Percentiles rank a stretch among this genome's conserved stretches.
Evolutionary conservation across 306 rosid species (phyloP).

Genomic region (Sphenostylis stenocarpa): DNA sequence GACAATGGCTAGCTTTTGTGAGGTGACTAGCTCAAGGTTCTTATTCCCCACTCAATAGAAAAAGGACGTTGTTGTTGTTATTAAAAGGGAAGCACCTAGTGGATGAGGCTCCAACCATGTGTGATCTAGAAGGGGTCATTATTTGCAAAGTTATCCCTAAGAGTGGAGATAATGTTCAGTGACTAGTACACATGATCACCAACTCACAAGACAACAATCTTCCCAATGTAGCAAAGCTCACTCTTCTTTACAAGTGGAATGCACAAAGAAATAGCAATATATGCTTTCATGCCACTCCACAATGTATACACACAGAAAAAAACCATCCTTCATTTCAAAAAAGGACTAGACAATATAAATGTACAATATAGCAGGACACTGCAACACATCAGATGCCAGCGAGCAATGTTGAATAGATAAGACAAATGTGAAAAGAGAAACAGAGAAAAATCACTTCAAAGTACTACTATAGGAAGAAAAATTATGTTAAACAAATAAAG

Average conservation of each 20-base stretch:
- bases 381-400: slow-evolving; percentile 9
- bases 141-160: neutral
- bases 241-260: neutral
- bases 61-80: neutral
- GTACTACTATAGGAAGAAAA: neutral
- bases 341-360: neutral
- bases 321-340: neutral
- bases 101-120: neutral
- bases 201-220: neutral
- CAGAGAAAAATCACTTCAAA: slow-evolving; percentile 11
- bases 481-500: slow-evolving; percentile 4
- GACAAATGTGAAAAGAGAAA: neutral
- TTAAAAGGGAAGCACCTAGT: neutral
- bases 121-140: neutral
- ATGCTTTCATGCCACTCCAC: slow-evolving; percentile 1
- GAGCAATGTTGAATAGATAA: slow-evolving; percentile 8
- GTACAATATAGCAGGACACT: slow-evolving; percentile 1
- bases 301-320: neutral
- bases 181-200: neutral
- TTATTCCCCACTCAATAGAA: neutral
- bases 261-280: neutral
- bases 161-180: neutral
- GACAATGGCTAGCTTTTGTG: neutral
- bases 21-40: neutral
- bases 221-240: neutral